These are phyloP conservation scores for Taphrina wiesneri DNA, from an alignment of 1,139 yeast species.

Conservation along the genomic window DNA sequence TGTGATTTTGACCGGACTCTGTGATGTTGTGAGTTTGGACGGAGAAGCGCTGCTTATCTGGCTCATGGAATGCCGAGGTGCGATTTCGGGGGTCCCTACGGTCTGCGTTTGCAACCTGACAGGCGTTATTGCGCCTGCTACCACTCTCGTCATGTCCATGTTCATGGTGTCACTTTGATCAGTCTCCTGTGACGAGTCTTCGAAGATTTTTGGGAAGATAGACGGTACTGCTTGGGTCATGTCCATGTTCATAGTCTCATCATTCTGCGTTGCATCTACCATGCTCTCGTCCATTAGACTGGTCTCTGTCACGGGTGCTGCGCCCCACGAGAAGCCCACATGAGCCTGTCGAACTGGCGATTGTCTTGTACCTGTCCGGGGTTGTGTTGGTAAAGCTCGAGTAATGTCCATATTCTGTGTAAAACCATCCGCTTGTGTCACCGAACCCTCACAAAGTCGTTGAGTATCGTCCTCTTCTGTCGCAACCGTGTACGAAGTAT, in stretches of 20 bases:
- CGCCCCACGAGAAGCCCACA: slow-evolving; percentile 14
- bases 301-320: background rate
- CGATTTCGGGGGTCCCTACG: too few species aligned
- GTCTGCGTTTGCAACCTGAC: too few species aligned
- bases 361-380: background rate
- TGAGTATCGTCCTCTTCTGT: slow-evolving; percentile 28
- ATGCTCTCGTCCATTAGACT: slow-evolving; percentile 30
- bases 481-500: slow-evolving; percentile 36
- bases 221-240: slow-evolving; percentile 35
- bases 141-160: slow-evolving; percentile 8
- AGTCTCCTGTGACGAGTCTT: background rate
- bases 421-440: slow-evolving; percentile 24
- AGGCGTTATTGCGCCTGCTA: background rate
- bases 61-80: too few species aligned
- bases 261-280: slow-evolving; percentile 35
- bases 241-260: slow-evolving; percentile 41
- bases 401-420: slow-evolving; percentile 17
- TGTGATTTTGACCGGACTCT: background rate
- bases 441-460: slow-evolving; percentile 34
- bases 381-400: background rate
- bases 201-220: background rate
- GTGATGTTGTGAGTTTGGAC: background rate
- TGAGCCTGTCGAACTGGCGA: background rate
- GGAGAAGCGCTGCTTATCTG: background rate
- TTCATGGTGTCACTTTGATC: background rate